Percentiles rank a stretch among this genome's conserved stretches.
phyloP scores from a whole-genome alignment of 2,329 filamentous ascomycete species.

The Pleomassaria siparia region DNA sequence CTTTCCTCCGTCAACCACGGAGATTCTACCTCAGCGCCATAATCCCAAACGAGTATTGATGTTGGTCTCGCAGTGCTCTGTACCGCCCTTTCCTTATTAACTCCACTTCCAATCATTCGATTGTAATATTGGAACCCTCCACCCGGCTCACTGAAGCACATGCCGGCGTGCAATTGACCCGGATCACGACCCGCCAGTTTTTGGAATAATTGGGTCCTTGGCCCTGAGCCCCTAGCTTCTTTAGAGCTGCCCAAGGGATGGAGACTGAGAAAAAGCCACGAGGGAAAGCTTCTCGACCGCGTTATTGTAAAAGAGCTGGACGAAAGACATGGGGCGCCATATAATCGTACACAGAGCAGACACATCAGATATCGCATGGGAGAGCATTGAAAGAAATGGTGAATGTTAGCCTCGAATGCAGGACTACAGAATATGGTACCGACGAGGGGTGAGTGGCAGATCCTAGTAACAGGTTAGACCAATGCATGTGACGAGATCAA shows the following conservation, averaged over 20 bases:
- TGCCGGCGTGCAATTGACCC: not conserved
- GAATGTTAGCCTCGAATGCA: constrained; percentile 13
- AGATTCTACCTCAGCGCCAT: too few relatives aligned
- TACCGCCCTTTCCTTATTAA: not conserved
- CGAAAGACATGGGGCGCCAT: constrained; percentile 15
- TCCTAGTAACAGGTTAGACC: constrained; percentile 10
- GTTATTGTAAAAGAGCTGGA: not conserved
- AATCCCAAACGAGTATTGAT: too few relatives aligned
- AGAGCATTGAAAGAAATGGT: constrained; percentile 14
- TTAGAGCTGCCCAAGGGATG: not conserved
- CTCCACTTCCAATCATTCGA: not conserved
- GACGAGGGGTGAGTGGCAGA: constrained; percentile 15
- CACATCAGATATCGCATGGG: constrained; percentile 16
- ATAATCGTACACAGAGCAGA: constrained; percentile 20
- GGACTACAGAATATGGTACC: constrained; percentile 16
- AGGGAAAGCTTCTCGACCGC: not conserved
- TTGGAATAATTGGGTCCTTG: not conserved
- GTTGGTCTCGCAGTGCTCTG: not conserved
- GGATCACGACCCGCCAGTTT: not conserved
- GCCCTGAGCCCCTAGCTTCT: not conserved
- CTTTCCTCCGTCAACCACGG: too few relatives aligned
- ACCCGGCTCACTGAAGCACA: not conserved
- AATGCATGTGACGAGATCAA: constrained; percentile 19
- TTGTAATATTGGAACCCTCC: not conserved
- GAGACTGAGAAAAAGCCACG: not conserved